Evolutionary conservation across 2,329 filamentous ascomycete genomes (phyloP).

Genomic region (Beauveria pseudobassiana): DNA sequence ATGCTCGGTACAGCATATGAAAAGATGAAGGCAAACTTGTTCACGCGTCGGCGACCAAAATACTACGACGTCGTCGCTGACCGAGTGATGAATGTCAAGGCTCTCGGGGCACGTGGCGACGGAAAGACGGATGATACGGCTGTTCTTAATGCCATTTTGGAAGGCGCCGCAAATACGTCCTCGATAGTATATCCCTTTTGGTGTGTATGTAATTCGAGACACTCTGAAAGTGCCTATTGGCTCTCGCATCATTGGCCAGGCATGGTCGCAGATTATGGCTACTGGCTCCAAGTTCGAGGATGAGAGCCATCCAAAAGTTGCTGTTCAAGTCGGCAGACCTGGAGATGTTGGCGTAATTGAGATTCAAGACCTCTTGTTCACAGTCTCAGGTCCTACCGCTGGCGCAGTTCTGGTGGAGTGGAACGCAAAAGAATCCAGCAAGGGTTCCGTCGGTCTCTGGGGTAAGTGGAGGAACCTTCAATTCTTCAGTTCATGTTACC

Average conservation of each 20-base stretch:
- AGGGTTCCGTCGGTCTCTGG: slow-evolving; percentile 17
- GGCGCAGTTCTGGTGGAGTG: slow-evolving; percentile 54
- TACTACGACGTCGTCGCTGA: neutral
- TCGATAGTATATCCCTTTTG: slow-evolving; percentile 28
- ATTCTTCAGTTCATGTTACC: too few relatives aligned
- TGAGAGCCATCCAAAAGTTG: slow-evolving; percentile 43
- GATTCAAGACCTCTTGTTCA: slow-evolving; percentile 56
- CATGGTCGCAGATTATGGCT: slow-evolving; percentile 40
- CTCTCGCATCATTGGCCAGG: slow-evolving; percentile 39
- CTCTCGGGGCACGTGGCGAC: too few relatives aligned
- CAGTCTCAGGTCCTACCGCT: slow-evolving; percentile 45
- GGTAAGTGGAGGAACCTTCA: slow-evolving; percentile 17
- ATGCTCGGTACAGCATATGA: neutral
- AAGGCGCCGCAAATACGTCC: too few relatives aligned
- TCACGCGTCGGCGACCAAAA: neutral
- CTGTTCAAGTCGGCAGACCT: slow-evolving; percentile 48
- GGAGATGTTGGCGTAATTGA: slow-evolving; percentile 54
- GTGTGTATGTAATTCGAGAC: slow-evolving; percentile 36
- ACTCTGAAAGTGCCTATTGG: slow-evolving; percentile 39
- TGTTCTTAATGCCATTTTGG: too few relatives aligned
- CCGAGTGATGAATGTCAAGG: too few relatives aligned
- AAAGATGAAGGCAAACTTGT: neutral
- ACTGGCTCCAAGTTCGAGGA: slow-evolving; percentile 42
- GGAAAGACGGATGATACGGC: too few relatives aligned
- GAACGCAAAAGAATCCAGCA: slow-evolving; percentile 33